phyloP scores from a whole-genome alignment of 352 stramenopile species.

The Globisporangium apiculatum region DNA sequence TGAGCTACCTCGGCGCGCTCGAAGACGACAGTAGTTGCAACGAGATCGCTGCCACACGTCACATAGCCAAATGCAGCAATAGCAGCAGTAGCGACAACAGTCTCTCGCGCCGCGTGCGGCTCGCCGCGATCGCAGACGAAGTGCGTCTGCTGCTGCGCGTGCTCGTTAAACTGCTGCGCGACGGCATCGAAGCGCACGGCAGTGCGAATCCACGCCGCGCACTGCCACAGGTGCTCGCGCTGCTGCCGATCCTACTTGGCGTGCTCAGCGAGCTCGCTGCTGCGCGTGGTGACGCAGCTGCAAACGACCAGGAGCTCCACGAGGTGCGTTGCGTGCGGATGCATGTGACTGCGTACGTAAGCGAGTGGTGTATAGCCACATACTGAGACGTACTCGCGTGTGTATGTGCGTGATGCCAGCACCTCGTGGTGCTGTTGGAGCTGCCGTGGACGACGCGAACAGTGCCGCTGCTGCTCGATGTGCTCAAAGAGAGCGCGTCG shows the following conservation, averaged over 20 bases:
- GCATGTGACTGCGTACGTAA: not conserved
- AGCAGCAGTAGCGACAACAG: too few relatives aligned
- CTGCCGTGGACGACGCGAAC: conserved; percentile 53
- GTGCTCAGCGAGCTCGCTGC: conserved; percentile 27
- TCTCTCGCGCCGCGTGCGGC: conserved; percentile 3
- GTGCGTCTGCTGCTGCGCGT: conserved; percentile 46
- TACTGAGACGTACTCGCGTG: too few relatives aligned
- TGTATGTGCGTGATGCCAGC: conserved; percentile 11
- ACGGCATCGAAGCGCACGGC: conserved; percentile 25
- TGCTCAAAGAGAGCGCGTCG: conserved; percentile 38
- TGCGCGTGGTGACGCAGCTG: not conserved
- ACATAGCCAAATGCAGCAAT: too few relatives aligned
- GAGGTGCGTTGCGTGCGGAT: conserved; percentile 16
- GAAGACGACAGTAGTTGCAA: conserved; percentile 19
- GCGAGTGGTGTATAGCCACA: too few relatives aligned
- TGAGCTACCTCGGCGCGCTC: conserved; percentile 49
- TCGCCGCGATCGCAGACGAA: conserved; percentile 33
- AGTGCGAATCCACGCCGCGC: conserved; percentile 20
- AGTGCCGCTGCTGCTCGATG: conserved; percentile 47
- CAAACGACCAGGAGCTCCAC: conserved; percentile 11
- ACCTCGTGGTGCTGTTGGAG: conserved; percentile 54
- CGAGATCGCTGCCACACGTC: not conserved
- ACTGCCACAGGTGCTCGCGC: conserved; percentile 51
- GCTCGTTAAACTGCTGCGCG: conserved; percentile 42
- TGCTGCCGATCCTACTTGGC: conserved; percentile 48